A percentile compares a stretch with the other conserved stretches of the same genome.
phyloP scores from a whole-genome alignment of 805 yeast genomes.

The Suhomyces kilbournensis region DNA sequence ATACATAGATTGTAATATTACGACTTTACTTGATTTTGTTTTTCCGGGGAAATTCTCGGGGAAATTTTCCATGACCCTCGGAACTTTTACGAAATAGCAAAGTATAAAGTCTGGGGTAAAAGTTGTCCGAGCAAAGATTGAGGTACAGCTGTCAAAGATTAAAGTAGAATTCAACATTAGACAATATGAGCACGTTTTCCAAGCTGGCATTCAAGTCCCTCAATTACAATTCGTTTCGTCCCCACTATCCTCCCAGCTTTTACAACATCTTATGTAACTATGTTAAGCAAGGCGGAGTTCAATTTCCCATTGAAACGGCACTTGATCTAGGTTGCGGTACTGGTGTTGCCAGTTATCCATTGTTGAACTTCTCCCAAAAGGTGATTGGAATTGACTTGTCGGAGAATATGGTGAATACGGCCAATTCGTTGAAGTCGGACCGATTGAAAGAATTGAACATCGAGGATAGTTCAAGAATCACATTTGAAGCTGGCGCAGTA shows the following conservation, averaged over 20 bases:
- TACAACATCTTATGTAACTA: slow-evolving; percentile 28
- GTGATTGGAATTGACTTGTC: slow-evolving; percentile 50
- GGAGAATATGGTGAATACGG: slow-evolving; percentile 44
- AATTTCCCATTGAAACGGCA: slow-evolving; percentile 21
- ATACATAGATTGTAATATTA: not conserved
- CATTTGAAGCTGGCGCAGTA: slow-evolving; percentile 31
- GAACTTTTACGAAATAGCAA: not conserved
- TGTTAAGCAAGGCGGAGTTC: slow-evolving; percentile 14
- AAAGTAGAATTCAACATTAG: not conserved
- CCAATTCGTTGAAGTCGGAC: slow-evolving; percentile 26
- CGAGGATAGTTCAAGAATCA: slow-evolving; percentile 22
- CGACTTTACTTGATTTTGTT: not conserved
- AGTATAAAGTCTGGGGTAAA: not conserved
- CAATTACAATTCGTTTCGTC: slow-evolving; percentile 38
- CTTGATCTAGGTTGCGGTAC: slow-evolving; percentile 53
- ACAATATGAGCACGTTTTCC: slow-evolving; percentile 32
- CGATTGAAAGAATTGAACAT: slow-evolving; percentile 25
- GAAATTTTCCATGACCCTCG: not conserved
- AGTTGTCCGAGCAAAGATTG: not conserved
- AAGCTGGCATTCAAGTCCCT: slow-evolving; percentile 30
- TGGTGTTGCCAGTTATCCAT: slow-evolving; percentile 48
- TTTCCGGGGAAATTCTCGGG: not conserved
- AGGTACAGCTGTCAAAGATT: not conserved
- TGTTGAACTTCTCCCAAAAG: slow-evolving; percentile 34
- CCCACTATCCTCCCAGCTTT: slow-evolving; percentile 40